Evolutionary conservation across 2,329 filamentous ascomycete genomes (phyloP), one percentile per base, ranked within the genome.

Genomic region (Ramularia endophylla): DNA sequence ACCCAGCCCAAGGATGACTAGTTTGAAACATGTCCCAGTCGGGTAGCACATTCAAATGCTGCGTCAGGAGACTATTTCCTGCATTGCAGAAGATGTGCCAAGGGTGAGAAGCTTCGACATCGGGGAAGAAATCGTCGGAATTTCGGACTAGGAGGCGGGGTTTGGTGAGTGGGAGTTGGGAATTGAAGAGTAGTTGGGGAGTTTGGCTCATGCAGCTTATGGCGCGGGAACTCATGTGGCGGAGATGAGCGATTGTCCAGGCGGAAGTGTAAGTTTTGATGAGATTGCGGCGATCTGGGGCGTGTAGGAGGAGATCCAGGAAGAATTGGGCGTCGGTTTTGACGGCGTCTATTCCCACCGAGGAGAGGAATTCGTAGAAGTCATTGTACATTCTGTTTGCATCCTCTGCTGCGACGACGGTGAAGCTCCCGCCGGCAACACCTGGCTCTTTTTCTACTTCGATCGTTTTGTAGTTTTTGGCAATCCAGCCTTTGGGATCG

Each of bases 61-160:
- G 81, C 2, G 84, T 89, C 11, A 97, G 70, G 1, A 97, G 71
- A 22, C 79, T 74, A 60, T 94, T 95, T 64, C 95, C 85, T 0
- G 90, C 90, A 59, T 97, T 98, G 49, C 83, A 80, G 72, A 94
- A 98, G 27, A 97, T 76, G 62, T 98, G 92, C 90, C 92, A 98
- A 0, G 89, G 78, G 48, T 98, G 92, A 5, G 84, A 87, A 0
- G 79, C 75, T 0, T 82, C 77, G 3, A 88, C 76, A 32, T 88
- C 78, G 0, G 92, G 92, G 63, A 94, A 95, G 71, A 89, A 98
- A 65, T 97, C 85, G 47, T 82, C 89, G 1, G 86, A 94, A 65
- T 94, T 97, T 34, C 92, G 83, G 13, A 88, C 76, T 0, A 89
- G 70, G 17, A 94, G 73, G 0, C 78, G 71, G 0, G 86, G 85